These are phyloP conservation scores for Wickerhamiella galacta DNA, from an alignment of 805 yeast genomes.

Conservation along the genomic window DNA sequence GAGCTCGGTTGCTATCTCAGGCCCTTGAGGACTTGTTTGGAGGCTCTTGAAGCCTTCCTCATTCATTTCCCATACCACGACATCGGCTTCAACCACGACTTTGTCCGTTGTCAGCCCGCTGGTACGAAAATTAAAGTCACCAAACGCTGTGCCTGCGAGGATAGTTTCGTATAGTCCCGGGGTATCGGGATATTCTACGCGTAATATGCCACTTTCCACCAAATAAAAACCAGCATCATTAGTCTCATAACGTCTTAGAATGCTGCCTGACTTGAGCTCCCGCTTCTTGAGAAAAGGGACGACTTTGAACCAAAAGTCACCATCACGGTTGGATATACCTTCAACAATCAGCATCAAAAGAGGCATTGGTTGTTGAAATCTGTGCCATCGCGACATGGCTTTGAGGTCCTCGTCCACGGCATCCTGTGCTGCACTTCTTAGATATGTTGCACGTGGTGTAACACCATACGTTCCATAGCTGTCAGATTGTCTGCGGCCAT, in stretches of 20 bases:
- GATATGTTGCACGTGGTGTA: constrained; percentile 14
- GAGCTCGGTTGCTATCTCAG: constrained; percentile 49
- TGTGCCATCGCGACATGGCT: constrained; percentile 18
- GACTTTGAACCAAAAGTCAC: constrained; percentile 48
- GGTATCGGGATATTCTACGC: constrained; percentile 11
- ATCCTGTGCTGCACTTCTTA: constrained; percentile 21
- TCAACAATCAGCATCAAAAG: constrained; percentile 47
- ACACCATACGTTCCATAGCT: constrained; percentile 9
- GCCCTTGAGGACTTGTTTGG: constrained; percentile 24
- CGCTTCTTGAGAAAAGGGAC: constrained; percentile 39
- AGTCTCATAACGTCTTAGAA: no score
- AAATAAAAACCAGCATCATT: constrained; percentile 38
- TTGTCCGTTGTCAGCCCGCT: constrained; percentile 28
- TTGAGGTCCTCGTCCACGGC: constrained; percentile 20
- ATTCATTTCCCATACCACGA: constrained; percentile 54
- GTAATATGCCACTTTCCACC: constrained; percentile 24
- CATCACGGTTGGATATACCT: constrained; percentile 35
- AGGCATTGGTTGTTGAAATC: constrained; percentile 39
- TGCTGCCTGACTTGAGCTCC: constrained; percentile 29
- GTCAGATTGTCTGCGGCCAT: neutral
- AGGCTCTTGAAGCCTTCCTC: constrained; percentile 30
- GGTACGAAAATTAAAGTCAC: constrained; percentile 33
- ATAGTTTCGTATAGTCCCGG: constrained; percentile 34
- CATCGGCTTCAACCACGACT: constrained; percentile 41
- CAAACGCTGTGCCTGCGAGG: constrained; percentile 60